phyloP scores from a whole-genome alignment of 441 rosid species.

The Corymbia citriodora region DNA sequence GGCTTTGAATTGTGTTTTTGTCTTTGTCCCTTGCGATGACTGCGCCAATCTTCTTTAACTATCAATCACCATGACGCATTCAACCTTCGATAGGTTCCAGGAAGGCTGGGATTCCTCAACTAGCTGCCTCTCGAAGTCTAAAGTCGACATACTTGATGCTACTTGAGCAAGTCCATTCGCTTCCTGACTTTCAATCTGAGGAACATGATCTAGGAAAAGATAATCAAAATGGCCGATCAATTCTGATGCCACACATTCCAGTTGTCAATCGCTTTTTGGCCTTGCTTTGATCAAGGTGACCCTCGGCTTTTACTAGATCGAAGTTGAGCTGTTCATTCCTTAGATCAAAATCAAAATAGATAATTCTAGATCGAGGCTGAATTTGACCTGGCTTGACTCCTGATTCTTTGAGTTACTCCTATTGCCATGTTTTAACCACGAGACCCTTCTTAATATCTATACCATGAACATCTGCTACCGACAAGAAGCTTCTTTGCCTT shows the following conservation, averaged over 20 bases:
- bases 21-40: background rate
- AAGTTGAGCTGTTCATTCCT: background rate
- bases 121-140: background rate
- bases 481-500: background rate
- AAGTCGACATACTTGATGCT: background rate
- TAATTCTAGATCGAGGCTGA: background rate
- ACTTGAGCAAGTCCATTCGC: background rate
- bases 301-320: background rate
- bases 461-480: background rate
- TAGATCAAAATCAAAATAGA: background rate
- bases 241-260: background rate
- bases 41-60: background rate
- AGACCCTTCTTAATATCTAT: background rate
- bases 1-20: background rate
- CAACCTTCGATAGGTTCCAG: background rate
- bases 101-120: background rate
- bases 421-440: background rate
- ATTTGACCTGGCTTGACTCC: background rate
- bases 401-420: background rate
- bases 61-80: background rate
- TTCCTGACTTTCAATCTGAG: background rate
- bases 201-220: background rate
- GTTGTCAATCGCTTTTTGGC: background rate
- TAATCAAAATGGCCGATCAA: background rate
- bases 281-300: background rate